Base-by-base conservation (phyloP, 352 stramenopile genomes). In the Phytophthora litchii region DNA sequence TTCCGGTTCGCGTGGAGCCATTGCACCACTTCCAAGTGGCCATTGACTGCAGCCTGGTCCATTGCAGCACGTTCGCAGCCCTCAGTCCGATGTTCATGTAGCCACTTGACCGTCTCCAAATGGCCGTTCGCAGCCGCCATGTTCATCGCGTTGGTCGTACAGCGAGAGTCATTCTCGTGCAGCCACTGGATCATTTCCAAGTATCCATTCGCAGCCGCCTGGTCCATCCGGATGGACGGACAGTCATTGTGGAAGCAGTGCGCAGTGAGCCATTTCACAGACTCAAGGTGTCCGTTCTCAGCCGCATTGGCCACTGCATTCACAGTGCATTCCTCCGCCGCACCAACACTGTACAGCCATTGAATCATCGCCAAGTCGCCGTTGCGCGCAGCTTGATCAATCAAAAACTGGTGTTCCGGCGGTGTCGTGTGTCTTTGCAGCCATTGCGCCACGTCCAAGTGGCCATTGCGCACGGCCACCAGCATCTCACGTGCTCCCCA, bases 181-280 rank as follows among this genome's bases (percentile, higher is more conserved):
- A 70, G 47, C 46, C 41, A 70, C 35, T 32, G 47, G 11, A 70
- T 27, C 25, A 51, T 41, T 3, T 72, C 48, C 10, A 85, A 12
- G 40, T 82, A 60, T 6, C 75, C 75, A 29, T 82, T 84, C 1
- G 51, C 46, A 2, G 75, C 75, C 1, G 72, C 75, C n/a, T 73
- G 64, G 12, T 80, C 59, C 40, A 84, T 53, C 8, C 68, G 63
- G 8, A 65, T 61, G 3, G 54, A 72, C 31, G 70, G 71, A 40
- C 61, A 61, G 17, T 70, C 50, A 4, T 44, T 37, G 21, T 67
- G 44, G 21, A 60, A 57, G 27, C 59, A 78, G 48, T 80, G 49
- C 10, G 54, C 29, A 9, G 65, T 67, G 1, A 86, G 59, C 56
- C 71, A 83, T 40, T 64, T 40, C 13, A 84, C 35, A 4, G 72